Evolutionary conservation across 2,329 filamentous ascomycete genomes (phyloP), one percentile per base, ranked within the genome.

Genomic region (Epichloe sibirici): DNA sequence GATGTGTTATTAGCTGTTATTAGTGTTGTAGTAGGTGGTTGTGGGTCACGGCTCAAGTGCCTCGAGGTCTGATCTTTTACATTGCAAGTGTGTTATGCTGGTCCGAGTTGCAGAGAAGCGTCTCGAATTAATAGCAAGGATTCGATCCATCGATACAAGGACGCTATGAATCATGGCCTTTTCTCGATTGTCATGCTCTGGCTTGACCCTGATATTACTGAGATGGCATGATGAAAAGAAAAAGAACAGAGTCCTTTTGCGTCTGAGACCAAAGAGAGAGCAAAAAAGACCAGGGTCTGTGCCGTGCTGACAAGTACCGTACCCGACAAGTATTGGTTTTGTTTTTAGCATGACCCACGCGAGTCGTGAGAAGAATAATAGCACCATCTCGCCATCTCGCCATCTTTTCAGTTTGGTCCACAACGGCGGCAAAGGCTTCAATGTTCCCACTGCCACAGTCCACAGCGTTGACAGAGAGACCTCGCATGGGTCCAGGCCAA

Each of bases 71-170:
- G 15, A 42, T 37, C 40, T 50, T 49, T 23, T 38, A 50, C 39
- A 39, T 37, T 23, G 46, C 43, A 39, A 37, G n/a, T 40, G 43
- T 51, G 42, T 45, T 42, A 51, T 51, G 37, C 49, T 46, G 44
- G 28, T 47, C 43, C 34, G 3, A 37, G 31, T 34, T 34, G 49
- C 15, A 34, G 28, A 9, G 28, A 31, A 34, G 44, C n/a, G 17
- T 15, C n/a, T 8, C 23, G 9, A 45, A 31, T 34, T 34, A 45
- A 39, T 39, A 15, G 17, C 42, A 25, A 28, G 44, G 44, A 31
- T n/a, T 28, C 6, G 25, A 45, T 35, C 12, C 44, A 35, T 45
- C 44, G 9, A 34, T 21, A 35, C 4, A 23, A 13, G 44, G 15
- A 13, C 15, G 8, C 12, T 34, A 45, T 17, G 44, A 11, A 31